Percentiles rank a stretch among this genome's conserved stretches.
phyloP scores from a whole-genome alignment of 2,329 filamentous ascomycete species.

The Aspergillus sp. region DNA sequence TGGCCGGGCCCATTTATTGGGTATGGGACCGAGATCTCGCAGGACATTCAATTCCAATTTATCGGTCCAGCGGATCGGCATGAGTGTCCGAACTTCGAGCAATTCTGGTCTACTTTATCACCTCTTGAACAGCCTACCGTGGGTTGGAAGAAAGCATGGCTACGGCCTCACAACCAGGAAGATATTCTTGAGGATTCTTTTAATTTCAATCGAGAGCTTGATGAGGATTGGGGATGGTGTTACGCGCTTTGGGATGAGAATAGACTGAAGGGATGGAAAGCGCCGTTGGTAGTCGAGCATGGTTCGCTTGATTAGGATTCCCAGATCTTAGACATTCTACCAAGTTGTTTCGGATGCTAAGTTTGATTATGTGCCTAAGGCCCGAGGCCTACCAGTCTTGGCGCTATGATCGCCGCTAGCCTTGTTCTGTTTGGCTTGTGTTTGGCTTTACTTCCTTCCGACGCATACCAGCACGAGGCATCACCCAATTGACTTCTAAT shows the following conservation, averaged over 20 bases:
- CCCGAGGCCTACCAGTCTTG: too few relatives aligned
- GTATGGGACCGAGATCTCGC: not conserved
- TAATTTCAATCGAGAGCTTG: not conserved
- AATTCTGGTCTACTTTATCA: not conserved
- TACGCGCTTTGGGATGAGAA: not conserved
- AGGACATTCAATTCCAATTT: not conserved
- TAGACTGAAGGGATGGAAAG: not conserved
- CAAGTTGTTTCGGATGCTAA: too few relatives aligned
- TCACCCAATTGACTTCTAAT: not conserved
- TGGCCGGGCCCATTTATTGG: not conserved
- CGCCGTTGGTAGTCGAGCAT: not conserved
- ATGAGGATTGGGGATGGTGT: not conserved
- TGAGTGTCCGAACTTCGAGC: not conserved
- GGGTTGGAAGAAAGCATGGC: not conserved
- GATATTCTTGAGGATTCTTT: not conserved
- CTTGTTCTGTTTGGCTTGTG: too few relatives aligned
- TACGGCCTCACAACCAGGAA: not conserved
- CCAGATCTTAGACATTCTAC: too few relatives aligned
- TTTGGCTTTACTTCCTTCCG: not conserved
- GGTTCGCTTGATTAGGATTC: too few relatives aligned
- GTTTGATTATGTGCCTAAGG: too few relatives aligned
- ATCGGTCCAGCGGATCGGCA: not conserved
- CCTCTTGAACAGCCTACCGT: not conserved
- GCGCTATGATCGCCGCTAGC: too few relatives aligned
- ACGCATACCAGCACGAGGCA: not conserved